Conservation (phyloP, 2,329 filamentous ascomycete species). For the Sarocladiaceae sp. region DNA sequence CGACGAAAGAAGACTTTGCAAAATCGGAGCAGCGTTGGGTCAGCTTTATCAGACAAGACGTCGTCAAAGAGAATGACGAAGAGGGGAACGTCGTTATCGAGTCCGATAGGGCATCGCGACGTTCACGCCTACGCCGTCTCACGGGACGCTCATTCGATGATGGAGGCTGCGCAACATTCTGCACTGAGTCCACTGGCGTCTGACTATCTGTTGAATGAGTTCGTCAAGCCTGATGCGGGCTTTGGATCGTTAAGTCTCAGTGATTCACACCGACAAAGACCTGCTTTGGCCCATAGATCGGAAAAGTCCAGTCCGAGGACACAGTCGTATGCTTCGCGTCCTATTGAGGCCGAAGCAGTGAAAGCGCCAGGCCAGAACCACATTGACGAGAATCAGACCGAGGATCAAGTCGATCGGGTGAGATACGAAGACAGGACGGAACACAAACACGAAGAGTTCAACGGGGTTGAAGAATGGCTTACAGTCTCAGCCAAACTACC, state of each 20-base stretch:
- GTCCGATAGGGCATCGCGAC: background rate
- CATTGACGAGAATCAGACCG: too few relatives aligned
- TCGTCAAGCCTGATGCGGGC: background rate
- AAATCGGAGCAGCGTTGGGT: conserved; percentile 1
- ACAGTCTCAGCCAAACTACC: background rate
- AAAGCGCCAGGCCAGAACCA: too few relatives aligned
- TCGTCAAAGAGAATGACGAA: background rate
- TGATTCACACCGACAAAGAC: too few relatives aligned
- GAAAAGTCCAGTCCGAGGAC: too few relatives aligned
- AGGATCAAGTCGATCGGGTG: too few relatives aligned
- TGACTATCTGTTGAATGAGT: background rate
- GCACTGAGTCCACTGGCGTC: background rate
- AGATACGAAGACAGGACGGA: too few relatives aligned
- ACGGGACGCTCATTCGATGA: background rate
- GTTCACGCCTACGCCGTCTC: background rate
- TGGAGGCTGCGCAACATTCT: background rate
- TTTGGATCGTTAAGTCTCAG: too few relatives aligned
- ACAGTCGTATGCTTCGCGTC: too few relatives aligned
- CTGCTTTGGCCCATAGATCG: too few relatives aligned
- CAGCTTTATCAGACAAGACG: conserved; percentile 2
- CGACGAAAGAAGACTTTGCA: background rate
- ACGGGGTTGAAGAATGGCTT: conserved; percentile 1
- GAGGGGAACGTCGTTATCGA: background rate
- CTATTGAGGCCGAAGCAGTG: too few relatives aligned
- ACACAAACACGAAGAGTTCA: too few relatives aligned